Conservation (phyloP, 495 filamentous ascomycete species). For the Trichodelitschia bisporula region DNA sequence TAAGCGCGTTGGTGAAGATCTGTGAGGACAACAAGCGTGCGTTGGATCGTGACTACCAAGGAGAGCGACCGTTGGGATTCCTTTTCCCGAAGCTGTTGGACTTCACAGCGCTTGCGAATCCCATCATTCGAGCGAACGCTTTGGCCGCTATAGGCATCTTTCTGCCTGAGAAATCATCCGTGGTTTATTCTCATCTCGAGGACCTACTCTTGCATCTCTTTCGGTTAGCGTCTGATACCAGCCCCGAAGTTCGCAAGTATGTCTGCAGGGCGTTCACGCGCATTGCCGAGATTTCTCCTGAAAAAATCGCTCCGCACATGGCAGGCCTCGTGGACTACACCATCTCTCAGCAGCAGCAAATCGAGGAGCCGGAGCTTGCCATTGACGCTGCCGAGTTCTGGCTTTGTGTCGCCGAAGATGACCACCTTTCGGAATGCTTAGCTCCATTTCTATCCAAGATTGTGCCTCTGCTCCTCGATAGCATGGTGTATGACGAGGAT, state of each 20-base stretch:
- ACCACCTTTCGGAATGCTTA: slow-evolving; percentile 43
- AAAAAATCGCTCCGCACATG: slow-evolving; percentile 76
- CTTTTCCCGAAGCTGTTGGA: slow-evolving; percentile 81
- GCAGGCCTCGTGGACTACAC: slow-evolving; percentile 81
- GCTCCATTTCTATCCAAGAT: slow-evolving; percentile 62
- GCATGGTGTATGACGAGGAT: slow-evolving; percentile 92
- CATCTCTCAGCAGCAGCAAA: slow-evolving; percentile 59
- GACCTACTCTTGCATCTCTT: slow-evolving; percentile 61
- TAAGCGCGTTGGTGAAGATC: slow-evolving; percentile 78
- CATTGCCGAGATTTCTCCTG: slow-evolving; percentile 71
- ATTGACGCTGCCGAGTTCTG: slow-evolving; percentile 95
- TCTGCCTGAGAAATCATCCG: slow-evolving; percentile 53
- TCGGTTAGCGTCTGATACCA: slow-evolving; percentile 46
- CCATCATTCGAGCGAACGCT: slow-evolving; percentile 55
- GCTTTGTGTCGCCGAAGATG: slow-evolving; percentile 78
- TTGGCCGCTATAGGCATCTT: slow-evolving; percentile 78
- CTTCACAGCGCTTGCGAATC: slow-evolving; percentile 46
- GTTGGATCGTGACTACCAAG: slow-evolving; percentile 64
- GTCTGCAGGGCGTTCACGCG: slow-evolving; percentile 87
- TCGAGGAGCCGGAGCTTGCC: slow-evolving; percentile 70
- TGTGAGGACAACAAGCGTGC: slow-evolving; percentile 87
- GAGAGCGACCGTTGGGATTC: slow-evolving; percentile 63
- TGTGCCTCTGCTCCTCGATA: slow-evolving; percentile 71
- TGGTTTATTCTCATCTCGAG: slow-evolving; percentile 53
- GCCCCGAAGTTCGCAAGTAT: slow-evolving; percentile 58